phyloP scores from a whole-genome alignment of 192 early-diverging fungal genomes.

The Entomortierella chlamydospora region DNA sequence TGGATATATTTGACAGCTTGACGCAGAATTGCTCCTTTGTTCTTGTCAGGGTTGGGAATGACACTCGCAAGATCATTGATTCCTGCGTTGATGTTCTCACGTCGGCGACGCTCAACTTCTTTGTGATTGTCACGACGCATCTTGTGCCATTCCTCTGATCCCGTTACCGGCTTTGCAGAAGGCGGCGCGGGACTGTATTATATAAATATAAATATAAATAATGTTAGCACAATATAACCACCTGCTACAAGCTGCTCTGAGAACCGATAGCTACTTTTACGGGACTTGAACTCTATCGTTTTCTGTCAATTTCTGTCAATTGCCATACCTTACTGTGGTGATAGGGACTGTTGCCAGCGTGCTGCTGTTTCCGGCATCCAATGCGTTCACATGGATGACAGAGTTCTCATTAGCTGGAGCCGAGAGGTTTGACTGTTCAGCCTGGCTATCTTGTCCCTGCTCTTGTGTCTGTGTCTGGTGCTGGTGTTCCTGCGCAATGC shows the following conservation, averaged over 20 bases:
- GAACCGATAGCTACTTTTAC: too few relatives aligned
- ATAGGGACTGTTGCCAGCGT: conserved; percentile 35
- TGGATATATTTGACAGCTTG: conserved; percentile 82
- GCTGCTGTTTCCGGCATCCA: conserved; percentile 13
- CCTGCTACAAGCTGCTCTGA: too few relatives aligned
- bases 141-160: conserved; percentile 76
- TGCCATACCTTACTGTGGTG: conserved; percentile 13
- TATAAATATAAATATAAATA: neutral
- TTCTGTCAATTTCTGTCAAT: too few relatives aligned
- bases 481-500: conserved; percentile 31
- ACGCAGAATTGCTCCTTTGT: conserved; percentile 77
- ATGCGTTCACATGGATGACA: conserved; percentile 16
- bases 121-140: conserved; percentile 83
- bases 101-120: conserved; percentile 85
- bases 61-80: conserved; percentile 80
- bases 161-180: conserved; percentile 61
- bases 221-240: too few relatives aligned
- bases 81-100: conserved; percentile 86
- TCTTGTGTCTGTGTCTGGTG: conserved; percentile 10
- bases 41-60: conserved; percentile 76
- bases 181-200: conserved; percentile 6
- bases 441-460: neutral
- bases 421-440: conserved; percentile 7
- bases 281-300: too few relatives aligned
- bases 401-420: conserved; percentile 11